Conservation (phyloP, 257 asterid genomes). For the Penstemon eatonii region DNA sequence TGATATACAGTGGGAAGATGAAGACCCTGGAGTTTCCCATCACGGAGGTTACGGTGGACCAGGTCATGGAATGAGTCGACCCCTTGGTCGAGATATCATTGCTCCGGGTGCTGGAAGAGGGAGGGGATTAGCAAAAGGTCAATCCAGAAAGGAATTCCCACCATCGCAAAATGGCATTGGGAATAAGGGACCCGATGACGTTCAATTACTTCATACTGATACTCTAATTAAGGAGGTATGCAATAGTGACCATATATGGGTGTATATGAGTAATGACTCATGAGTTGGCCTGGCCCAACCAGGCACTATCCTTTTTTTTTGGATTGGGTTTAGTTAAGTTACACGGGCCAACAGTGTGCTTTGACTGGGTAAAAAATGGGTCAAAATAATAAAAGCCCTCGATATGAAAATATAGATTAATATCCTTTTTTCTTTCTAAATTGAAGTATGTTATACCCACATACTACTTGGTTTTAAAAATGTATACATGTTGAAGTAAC, state of each 20-base stretch:
- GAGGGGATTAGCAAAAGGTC: slow-evolving; percentile 48
- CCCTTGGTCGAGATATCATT: slow-evolving; percentile 38
- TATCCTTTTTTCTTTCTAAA: too few relatives aligned
- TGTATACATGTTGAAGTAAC: too few relatives aligned
- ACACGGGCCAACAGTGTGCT: too few relatives aligned
- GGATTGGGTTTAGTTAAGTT: too few relatives aligned
- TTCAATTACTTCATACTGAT: slow-evolving; percentile 66
- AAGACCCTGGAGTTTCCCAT: slow-evolving; percentile 74
- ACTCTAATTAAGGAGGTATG: slow-evolving; percentile 65
- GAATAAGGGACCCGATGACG: slow-evolving; percentile 51
- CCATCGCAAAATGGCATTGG: slow-evolving; percentile 56
- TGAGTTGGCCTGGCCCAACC: too few relatives aligned
- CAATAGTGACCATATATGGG: not conserved
- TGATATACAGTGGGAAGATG: slow-evolving; percentile 88
- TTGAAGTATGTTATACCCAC: too few relatives aligned
- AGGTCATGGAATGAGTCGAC: slow-evolving; percentile 48
- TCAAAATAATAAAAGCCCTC: too few relatives aligned
- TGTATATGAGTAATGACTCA: too few relatives aligned
- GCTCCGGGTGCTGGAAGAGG: slow-evolving; percentile 60
- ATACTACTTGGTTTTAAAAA: too few relatives aligned
- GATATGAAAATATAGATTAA: too few relatives aligned
- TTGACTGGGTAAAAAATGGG: too few relatives aligned
- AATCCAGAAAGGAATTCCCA: slow-evolving; percentile 47
- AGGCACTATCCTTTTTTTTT: too few relatives aligned
- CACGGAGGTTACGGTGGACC: slow-evolving; percentile 73